Conservation (phyloP, 2,329 filamentous ascomycete genomes). For the Stagonosporopsis rhizophila region DNA sequence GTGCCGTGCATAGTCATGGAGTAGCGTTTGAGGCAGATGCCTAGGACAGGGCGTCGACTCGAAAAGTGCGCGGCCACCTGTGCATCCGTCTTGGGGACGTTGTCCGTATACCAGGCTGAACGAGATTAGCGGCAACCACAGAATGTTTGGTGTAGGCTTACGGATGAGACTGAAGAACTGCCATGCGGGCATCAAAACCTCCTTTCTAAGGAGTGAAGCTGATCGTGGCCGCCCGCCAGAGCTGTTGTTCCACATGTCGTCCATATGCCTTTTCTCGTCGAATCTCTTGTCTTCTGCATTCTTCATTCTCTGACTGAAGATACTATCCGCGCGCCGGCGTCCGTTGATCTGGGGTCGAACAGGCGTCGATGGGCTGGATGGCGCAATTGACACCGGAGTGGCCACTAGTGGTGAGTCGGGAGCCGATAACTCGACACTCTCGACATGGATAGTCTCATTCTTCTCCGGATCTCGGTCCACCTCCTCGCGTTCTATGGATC, state of each 20-base stretch:
- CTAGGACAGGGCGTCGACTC: slow-evolving; percentile 80
- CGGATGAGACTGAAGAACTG: slow-evolving; percentile 95
- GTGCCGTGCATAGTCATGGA: slow-evolving; percentile 73
- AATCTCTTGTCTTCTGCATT: slow-evolving; percentile 58
- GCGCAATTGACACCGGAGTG: slow-evolving; percentile 39
- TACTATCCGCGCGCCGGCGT: slow-evolving; percentile 56
- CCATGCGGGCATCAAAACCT: slow-evolving; percentile 95
- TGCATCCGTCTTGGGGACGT: slow-evolving; percentile 69
- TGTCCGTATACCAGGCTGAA: slow-evolving; percentile 83
- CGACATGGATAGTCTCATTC: slow-evolving; percentile 51
- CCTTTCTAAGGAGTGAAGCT: slow-evolving; percentile 65
- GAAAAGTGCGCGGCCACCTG: slow-evolving; percentile 91
- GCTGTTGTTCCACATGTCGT: slow-evolving; percentile 47
- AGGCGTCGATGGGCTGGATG: slow-evolving; percentile 35
- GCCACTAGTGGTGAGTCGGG: slow-evolving; percentile 46
- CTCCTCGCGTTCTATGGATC: slow-evolving; percentile 38
- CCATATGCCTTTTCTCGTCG: slow-evolving; percentile 58
- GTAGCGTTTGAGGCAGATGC: slow-evolving; percentile 93
- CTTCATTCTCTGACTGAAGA: slow-evolving; percentile 57
- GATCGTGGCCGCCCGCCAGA: slow-evolving; percentile 44
- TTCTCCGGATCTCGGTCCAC: slow-evolving; percentile 43
- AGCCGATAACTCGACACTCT: slow-evolving; percentile 51
- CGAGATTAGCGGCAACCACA: slow-evolving; percentile 20
- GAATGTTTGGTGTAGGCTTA: slow-evolving; percentile 54
- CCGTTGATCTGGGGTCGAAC: slow-evolving; percentile 38